phyloP scores from a whole-genome alignment of 345 rosid genomes.

The Corchorus capsularis region DNA sequence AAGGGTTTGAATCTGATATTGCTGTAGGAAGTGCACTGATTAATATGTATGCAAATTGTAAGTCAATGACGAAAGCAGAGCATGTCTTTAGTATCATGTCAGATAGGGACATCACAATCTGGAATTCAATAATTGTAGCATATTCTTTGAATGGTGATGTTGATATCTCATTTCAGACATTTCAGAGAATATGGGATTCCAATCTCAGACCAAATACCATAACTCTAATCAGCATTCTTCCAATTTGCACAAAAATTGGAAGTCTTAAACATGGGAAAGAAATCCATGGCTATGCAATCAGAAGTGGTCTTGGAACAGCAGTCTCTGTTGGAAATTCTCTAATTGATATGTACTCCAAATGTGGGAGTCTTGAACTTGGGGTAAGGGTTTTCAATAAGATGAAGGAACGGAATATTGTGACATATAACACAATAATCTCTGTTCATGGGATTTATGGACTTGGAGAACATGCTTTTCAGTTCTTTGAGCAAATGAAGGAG shows the following conservation, averaged over 20 bases:
- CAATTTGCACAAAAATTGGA: slow-evolving; percentile 46
- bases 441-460: slow-evolving; percentile 53
- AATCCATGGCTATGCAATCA: slow-evolving; percentile 52
- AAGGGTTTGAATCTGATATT: slow-evolving; percentile 43
- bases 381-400: slow-evolving; percentile 36
- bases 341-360: slow-evolving; percentile 56
- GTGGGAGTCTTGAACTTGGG: slow-evolving; percentile 49
- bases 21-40: slow-evolving; percentile 49
- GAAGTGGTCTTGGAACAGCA: slow-evolving; percentile 33
- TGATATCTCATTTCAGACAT: slow-evolving; percentile 34
- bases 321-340: slow-evolving; percentile 46
- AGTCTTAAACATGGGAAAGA: slow-evolving; percentile 47
- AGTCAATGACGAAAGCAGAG: slow-evolving; percentile 44
- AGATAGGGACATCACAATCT: slow-evolving; percentile 38
- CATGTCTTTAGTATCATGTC: slow-evolving; percentile 35
- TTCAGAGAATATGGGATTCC: slow-evolving; percentile 39
- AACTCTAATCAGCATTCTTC: slow-evolving; percentile 48
- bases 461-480: slow-evolving; percentile 31
- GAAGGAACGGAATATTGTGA: slow-evolving; percentile 40
- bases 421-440: slow-evolving; percentile 54
- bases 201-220: slow-evolving; percentile 41
- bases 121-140: slow-evolving; percentile 58
- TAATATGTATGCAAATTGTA: slow-evolving; percentile 58
- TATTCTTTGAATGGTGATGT: slow-evolving; percentile 42
- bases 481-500: slow-evolving; percentile 47